Conservation (phyloP, 2,329 filamentous ascomycete species). For the Pseudogymnoascus sp. region DNA sequence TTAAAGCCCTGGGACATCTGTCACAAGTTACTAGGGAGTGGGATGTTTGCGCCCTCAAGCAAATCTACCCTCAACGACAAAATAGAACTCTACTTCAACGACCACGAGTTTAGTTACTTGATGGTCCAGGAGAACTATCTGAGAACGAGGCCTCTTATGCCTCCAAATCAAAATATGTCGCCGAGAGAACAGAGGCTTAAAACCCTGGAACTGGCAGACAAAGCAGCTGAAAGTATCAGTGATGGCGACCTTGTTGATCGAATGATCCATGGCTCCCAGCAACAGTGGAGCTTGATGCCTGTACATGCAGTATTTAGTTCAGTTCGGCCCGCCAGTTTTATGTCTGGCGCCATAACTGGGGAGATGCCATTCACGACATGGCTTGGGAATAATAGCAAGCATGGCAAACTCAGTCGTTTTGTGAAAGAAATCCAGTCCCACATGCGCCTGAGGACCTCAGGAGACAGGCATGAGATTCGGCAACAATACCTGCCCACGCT, state of each 20-base stretch:
- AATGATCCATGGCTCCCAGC: slow-evolving; percentile 97
- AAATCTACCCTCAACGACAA: slow-evolving; percentile 92
- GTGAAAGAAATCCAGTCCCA: slow-evolving; percentile 94
- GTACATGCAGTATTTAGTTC: slow-evolving; percentile 94
- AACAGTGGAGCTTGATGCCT: slow-evolving; percentile 98
- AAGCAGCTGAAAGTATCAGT: slow-evolving; percentile 91
- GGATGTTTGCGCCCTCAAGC: slow-evolving; percentile 76
- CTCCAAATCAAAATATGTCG: slow-evolving; percentile 46
- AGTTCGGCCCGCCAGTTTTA: slow-evolving; percentile 80
- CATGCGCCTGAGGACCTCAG: slow-evolving; percentile 85
- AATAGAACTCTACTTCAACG: slow-evolving; percentile 98
- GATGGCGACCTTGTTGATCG: slow-evolving; percentile 93
- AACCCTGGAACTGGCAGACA: slow-evolving; percentile 75
- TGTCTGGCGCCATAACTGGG: slow-evolving; percentile 68
- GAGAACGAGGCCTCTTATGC: slow-evolving; percentile 64
- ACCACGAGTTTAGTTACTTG: slow-evolving; percentile 92
- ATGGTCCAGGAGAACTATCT: slow-evolving; percentile 99
- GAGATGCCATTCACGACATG: slow-evolving; percentile 76
- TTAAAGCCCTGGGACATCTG: slow-evolving; percentile 98
- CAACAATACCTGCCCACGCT: slow-evolving; percentile 89
- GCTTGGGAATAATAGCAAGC: slow-evolving; percentile 93
- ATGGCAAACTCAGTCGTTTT: slow-evolving; percentile 67
- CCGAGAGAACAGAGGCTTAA: slow-evolving; percentile 70
- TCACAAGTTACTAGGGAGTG: slow-evolving; percentile 80
- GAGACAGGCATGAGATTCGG: slow-evolving; percentile 85